Evolutionary conservation across 257 asterid species (phyloP).

Genomic region (Solanum lycopersicoides): DNA sequence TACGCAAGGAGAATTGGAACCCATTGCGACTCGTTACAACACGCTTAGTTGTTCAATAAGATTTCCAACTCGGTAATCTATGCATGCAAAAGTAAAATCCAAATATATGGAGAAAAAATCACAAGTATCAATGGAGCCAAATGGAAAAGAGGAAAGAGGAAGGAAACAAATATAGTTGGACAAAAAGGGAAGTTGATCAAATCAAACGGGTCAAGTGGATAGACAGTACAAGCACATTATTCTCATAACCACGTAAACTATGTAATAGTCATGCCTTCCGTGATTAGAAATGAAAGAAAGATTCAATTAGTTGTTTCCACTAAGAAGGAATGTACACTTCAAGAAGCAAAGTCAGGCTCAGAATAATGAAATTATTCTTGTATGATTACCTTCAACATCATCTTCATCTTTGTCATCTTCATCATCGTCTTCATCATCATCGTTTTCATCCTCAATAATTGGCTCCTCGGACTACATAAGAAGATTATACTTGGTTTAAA

Average conservation of each 20-base stretch:
- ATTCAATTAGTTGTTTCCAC: background rate
- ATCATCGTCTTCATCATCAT: slow-evolving; percentile 33
- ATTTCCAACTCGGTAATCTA: background rate
- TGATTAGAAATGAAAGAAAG: background rate
- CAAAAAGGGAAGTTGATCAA: background rate
- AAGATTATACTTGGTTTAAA: background rate
- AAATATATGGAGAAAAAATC: background rate
- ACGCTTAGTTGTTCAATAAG: background rate
- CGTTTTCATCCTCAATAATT: slow-evolving; percentile 41
- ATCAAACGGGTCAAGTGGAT: background rate
- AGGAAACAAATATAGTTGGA: background rate
- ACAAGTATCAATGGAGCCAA: background rate
- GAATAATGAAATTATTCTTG: background rate
- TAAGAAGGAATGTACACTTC: background rate
- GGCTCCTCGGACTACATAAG: slow-evolving; percentile 40
- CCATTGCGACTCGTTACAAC: background rate
- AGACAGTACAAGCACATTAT: background rate
- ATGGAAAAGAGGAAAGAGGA: background rate
- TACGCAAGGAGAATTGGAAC: background rate
- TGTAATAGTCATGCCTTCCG: background rate
- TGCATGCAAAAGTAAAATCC: background rate
- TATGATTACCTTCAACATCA: slow-evolving; percentile 40
- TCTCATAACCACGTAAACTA: background rate
- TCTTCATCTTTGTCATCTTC: slow-evolving; percentile 51
- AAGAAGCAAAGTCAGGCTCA: background rate